These are phyloP conservation scores for Colletotrichum theobromicola DNA, from an alignment of 2,329 filamentous ascomycete genomes.

Conservation along the genomic window DNA sequence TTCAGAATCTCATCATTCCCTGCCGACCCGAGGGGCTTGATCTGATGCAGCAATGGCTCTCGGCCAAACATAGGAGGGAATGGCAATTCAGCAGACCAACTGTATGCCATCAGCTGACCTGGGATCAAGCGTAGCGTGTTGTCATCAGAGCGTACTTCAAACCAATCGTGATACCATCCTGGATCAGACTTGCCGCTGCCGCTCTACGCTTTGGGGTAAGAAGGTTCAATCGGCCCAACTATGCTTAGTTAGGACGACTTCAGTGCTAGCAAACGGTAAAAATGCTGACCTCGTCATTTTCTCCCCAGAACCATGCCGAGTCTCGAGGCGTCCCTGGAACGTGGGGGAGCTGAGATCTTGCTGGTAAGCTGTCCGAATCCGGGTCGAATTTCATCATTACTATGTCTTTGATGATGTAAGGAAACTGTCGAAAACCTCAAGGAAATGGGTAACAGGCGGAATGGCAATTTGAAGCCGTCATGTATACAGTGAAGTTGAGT, in stretches of 20 bases:
- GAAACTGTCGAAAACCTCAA: neutral
- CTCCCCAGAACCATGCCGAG: neutral
- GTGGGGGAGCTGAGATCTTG: neutral
- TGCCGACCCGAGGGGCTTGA: neutral
- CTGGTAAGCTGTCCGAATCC: neutral
- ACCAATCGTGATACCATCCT: neutral
- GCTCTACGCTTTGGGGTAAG: neutral
- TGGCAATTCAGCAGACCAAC: neutral
- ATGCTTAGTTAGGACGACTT: neutral
- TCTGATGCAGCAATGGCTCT: neutral
- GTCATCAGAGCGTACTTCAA: neutral
- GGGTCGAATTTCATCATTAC: neutral
- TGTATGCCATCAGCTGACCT: neutral
- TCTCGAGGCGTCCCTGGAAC: neutral
- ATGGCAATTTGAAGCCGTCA: neutral
- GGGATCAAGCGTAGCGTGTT: too few relatives aligned
- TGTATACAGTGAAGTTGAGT: neutral
- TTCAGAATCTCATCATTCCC: neutral
- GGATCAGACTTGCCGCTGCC: neutral
- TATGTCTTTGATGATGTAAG: neutral
- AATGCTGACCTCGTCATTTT: neutral
- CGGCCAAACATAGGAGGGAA: neutral
- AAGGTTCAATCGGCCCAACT: neutral
- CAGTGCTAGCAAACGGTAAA: neutral
- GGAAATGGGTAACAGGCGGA: rapidly evolving